These are phyloP conservation scores for Backusella westeae DNA, from an alignment of 192 early-diverging fungal species.

Conservation along the genomic window DNA sequence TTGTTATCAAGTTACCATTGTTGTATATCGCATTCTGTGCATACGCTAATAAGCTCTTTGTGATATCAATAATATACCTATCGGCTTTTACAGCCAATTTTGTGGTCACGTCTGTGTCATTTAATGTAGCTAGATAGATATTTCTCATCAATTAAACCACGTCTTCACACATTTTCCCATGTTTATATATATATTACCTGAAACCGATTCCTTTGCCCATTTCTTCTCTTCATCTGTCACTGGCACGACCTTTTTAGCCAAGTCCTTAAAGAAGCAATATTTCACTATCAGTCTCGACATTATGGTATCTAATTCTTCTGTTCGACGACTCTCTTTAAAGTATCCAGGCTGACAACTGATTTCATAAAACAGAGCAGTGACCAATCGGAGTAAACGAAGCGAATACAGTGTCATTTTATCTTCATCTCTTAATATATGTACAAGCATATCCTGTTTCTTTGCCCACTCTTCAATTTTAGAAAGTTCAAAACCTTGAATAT, in stretches of 20 bases:
- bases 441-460: constrained; percentile 45
- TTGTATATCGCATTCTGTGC: constrained; percentile 1
- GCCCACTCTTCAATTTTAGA: not conserved
- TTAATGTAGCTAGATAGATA: not conserved
- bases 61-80: constrained; percentile 1
- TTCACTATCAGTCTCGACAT: not conserved
- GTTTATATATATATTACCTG: not conserved
- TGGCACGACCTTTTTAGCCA: not conserved
- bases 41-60: constrained; percentile 10
- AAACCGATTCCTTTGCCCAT: constrained; percentile 7
- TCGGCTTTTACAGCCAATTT: not conserved
- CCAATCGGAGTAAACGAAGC: constrained; percentile 49
- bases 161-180: not conserved
- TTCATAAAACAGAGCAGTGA: constrained; percentile 46
- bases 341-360: constrained; percentile 36
- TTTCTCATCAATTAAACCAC: not conserved
- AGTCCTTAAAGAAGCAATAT: not conserved
- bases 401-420: constrained; percentile 36
- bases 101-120: not conserved
- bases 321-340: constrained; percentile 2
- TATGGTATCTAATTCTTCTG: not conserved
- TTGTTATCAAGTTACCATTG: not conserved
- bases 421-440: constrained; percentile 53
- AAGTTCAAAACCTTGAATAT: not conserved
- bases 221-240: not conserved